These are phyloP conservation scores for Oxalis stricta DNA, from an alignment of 441 rosid genomes.

Conservation along the genomic window DNA sequence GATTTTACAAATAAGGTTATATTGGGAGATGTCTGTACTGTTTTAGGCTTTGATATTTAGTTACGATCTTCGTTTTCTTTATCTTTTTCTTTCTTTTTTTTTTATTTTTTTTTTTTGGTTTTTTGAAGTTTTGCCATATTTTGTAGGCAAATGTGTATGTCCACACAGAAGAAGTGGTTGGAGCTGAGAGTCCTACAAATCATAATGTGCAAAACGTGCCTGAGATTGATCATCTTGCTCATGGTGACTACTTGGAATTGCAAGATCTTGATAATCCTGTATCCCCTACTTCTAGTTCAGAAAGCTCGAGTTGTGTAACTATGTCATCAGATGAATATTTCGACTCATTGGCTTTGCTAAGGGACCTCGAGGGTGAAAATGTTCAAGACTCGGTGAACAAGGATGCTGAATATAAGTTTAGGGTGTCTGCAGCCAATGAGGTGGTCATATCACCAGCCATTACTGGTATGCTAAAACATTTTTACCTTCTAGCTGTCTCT, in stretches of 20 bases:
- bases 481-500: not conserved
- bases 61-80: too few species aligned
- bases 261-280: constrained; percentile 27
- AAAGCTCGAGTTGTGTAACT: constrained; percentile 36
- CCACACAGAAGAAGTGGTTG: constrained; percentile 8
- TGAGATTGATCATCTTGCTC: constrained; percentile 7
- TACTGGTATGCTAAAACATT: constrained; percentile 21
- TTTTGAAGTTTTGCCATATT: constrained; percentile 10
- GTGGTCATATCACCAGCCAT: constrained; percentile 15
- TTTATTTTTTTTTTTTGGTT: not conserved
- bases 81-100: not conserved
- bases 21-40: too few species aligned
- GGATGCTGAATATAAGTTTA: constrained; percentile 10
- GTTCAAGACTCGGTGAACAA: constrained; percentile 4
- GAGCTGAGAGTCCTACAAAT: constrained; percentile 11
- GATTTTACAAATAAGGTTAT: too few species aligned
- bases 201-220: constrained; percentile 7
- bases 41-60: too few species aligned
- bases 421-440: constrained; percentile 15
- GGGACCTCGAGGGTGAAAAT: constrained; percentile 21
- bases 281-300: constrained; percentile 38
- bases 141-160: constrained; percentile 20
- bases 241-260: constrained; percentile 35
- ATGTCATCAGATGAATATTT: constrained; percentile 36
- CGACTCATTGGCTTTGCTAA: constrained; percentile 24